Evolutionary conservation across 345 rosid species (phyloP).

Genomic region (Chamaenerion angustifolium): DNA sequence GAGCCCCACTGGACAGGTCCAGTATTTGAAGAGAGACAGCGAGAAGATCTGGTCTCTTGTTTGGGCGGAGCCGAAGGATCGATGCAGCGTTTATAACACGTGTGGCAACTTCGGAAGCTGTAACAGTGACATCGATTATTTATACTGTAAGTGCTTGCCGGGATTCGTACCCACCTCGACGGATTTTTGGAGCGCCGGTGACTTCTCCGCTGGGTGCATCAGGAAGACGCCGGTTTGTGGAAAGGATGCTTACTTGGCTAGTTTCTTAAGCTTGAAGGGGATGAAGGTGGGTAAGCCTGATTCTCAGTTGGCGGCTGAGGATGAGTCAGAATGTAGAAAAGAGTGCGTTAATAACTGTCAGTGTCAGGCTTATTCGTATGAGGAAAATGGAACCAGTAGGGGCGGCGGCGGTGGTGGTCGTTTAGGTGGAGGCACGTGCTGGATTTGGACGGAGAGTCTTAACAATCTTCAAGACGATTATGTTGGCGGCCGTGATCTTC

Average conservation of each 20-base stretch:
- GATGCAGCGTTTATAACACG: slow-evolving; percentile 15
- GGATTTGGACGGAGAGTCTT: slow-evolving; percentile 46
- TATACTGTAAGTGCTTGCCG: slow-evolving; percentile 27
- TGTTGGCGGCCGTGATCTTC: slow-evolving; percentile 21
- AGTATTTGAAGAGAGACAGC: slow-evolving; percentile 6
- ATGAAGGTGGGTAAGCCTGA: slow-evolving; percentile 49
- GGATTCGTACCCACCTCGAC: slow-evolving; percentile 20
- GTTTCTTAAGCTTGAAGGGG: slow-evolving; percentile 31
- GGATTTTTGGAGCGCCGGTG: slow-evolving; percentile 13
- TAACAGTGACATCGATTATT: slow-evolving; percentile 5
- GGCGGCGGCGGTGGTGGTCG: too few relatives aligned
- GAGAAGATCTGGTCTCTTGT: slow-evolving; percentile 12
- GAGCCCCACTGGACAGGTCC: slow-evolving; percentile 21
- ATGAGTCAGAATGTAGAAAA: slow-evolving; percentile 27
- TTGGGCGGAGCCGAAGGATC: slow-evolving; percentile 23
- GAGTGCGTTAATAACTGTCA: slow-evolving; percentile 40
- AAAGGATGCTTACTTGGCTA: slow-evolving; percentile 16
- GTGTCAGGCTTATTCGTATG: slow-evolving; percentile 56
- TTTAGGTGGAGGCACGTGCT: slow-evolving; percentile 18
- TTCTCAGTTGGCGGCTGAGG: slow-evolving; percentile 15
- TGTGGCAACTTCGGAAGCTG: slow-evolving; percentile 37
- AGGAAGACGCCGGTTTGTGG: slow-evolving; percentile 19
- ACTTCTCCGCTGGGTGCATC: slow-evolving; percentile 18
- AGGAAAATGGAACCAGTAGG: slow-evolving; percentile 1
- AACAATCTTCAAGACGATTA: slow-evolving; percentile 38